phyloP scores from a whole-genome alignment of 495 filamentous ascomycete species.

The Hyaloscypha finlandica region DNA sequence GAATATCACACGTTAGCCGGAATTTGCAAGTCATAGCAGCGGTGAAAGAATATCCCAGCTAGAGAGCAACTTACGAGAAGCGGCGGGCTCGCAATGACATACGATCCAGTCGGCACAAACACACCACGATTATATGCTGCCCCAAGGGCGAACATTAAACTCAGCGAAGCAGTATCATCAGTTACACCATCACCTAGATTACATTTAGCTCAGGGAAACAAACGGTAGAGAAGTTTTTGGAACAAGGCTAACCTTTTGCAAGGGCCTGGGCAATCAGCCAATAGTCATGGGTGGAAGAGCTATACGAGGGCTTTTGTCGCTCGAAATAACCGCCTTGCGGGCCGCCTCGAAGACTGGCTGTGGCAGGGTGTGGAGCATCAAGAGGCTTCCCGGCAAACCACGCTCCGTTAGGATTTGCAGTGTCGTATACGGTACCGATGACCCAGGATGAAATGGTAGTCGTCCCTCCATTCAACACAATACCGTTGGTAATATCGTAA shows the following conservation, averaged over 20 bases:
- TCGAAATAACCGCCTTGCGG: not conserved
- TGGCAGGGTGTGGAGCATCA: not conserved
- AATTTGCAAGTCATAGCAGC: not conserved
- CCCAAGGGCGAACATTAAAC: slow-evolving; percentile 37
- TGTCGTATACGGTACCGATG: not conserved
- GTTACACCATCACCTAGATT: not conserved
- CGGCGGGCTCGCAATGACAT: not conserved
- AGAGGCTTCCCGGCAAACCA: not conserved
- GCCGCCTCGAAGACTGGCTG: not conserved
- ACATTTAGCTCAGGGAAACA: not conserved
- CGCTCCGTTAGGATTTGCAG: not conserved
- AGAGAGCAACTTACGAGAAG: not conserved
- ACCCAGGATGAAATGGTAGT: not conserved
- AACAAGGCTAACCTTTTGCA: not conserved
- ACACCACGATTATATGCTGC: not conserved
- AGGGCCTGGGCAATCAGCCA: not conserved
- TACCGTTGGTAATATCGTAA: not conserved
- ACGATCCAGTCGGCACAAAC: not conserved
- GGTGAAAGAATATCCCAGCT: slow-evolving; percentile 30
- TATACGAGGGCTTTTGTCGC: not conserved
- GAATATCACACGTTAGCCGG: slow-evolving; percentile 20
- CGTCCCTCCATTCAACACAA: not conserved
- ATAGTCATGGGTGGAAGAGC: not conserved
- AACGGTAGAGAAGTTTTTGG: not conserved
- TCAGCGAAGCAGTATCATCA: slow-evolving; percentile 20